A percentile compares a stretch with the other conserved stretches of the same genome.
These are phyloP conservation scores for Paramecium bursaria DNA, from an alignment of 73 alveolate species.

Conservation along the genomic window DNA sequence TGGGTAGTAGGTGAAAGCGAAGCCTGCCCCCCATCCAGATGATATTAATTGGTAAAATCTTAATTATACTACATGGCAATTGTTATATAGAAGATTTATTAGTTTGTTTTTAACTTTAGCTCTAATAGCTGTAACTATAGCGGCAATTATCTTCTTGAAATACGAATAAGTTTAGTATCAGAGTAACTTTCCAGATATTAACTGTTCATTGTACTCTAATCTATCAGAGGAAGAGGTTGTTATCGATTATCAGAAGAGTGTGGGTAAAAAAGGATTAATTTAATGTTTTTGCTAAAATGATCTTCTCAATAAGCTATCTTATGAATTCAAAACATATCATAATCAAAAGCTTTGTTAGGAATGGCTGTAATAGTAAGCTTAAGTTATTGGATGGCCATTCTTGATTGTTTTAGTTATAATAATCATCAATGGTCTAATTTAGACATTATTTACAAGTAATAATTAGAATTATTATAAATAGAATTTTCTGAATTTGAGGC, in stretches of 20 bases:
- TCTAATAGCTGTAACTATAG: not conserved
- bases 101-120: constrained; percentile 21
- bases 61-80: not conserved
- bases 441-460: constrained; percentile 26
- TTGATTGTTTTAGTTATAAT: constrained; percentile 29
- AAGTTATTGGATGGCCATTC: constrained; percentile 55
- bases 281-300: constrained; percentile 58
- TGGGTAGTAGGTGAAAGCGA: not conserved
- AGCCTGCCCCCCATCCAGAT: constrained; percentile 59
- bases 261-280: not conserved
- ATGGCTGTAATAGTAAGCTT: constrained; percentile 27
- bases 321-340: not conserved
- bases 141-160: constrained; percentile 40
- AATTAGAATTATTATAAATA: not conserved
- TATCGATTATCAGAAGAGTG: not conserved
- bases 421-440: not conserved
- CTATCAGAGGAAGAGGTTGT: constrained; percentile 10
- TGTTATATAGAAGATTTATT: constrained; percentile 5
- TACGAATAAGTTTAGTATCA: constrained; percentile 3
- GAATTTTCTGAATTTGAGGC: constrained; percentile 62
- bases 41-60: constrained; percentile 57
- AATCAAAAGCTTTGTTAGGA: constrained; percentile 8
- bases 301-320: constrained; percentile 1
- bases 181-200: constrained; percentile 13
- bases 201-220: constrained; percentile 5